Conservation (phyloP, 2,329 filamentous ascomycete genomes). For the Clonostachys solani region DNA sequence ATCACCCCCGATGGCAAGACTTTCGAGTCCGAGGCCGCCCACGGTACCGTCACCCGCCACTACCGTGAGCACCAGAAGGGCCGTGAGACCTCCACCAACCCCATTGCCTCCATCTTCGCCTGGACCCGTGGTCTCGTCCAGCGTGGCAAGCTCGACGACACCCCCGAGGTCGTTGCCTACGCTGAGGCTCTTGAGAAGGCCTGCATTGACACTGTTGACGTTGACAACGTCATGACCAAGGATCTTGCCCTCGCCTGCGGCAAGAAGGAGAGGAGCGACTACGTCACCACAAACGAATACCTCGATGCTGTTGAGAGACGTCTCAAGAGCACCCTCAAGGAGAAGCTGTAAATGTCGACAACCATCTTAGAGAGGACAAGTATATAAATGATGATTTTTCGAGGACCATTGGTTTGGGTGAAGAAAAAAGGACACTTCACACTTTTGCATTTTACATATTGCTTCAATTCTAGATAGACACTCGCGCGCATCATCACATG, state of each 20-base stretch:
- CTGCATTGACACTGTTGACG: constrained; percentile 89
- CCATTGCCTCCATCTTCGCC: constrained; percentile 97
- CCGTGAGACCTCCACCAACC: constrained; percentile 95
- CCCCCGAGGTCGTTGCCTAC: constrained; percentile 87
- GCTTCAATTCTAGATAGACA: too few species aligned
- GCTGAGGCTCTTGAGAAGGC: constrained; percentile 90
- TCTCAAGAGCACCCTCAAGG: constrained; percentile 74
- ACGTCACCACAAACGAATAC: constrained; percentile 91
- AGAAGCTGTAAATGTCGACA: constrained; percentile 59
- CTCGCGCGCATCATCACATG: too few species aligned
- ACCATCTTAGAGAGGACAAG: not conserved
- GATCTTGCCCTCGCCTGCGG: constrained; percentile 94
- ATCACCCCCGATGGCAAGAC: constrained; percentile 96
- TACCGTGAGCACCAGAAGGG: constrained; percentile 99
- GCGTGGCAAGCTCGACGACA: constrained; percentile 87
- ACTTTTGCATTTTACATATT: too few species aligned
- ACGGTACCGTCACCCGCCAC: constrained; percentile 97
- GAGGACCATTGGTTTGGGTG: too few species aligned
- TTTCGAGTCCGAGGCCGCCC: constrained; percentile 95
- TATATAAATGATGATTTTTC: too few species aligned
- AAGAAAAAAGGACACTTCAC: too few species aligned
- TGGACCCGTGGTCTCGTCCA: constrained; percentile 95
- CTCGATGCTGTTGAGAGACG: constrained; percentile 87
- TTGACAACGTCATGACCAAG: constrained; percentile 98
- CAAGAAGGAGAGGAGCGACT: constrained; percentile 77